Conservation (phyloP, 768 basidiomycete species). For the Leccinum sublutescens region DNA sequence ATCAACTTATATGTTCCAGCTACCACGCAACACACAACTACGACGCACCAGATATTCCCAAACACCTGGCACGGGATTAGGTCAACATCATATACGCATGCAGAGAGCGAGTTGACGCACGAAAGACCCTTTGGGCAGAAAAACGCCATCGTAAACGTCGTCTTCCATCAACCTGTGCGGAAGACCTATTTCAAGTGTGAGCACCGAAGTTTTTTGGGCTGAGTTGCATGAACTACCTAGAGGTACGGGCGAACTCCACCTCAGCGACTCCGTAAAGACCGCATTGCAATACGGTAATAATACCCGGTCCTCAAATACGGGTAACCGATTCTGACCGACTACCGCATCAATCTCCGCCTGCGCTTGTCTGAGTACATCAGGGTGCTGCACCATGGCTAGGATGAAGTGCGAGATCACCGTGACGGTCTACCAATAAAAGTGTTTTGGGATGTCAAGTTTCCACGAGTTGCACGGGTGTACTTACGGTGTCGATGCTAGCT, state of each 20-base stretch:
- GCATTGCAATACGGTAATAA: conserved; percentile 59
- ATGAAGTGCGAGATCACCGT: conserved; percentile 55
- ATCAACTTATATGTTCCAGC: neutral
- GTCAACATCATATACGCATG: neutral
- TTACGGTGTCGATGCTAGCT: conserved; percentile 63
- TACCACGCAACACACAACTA: neutral
- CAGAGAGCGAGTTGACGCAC: conserved; percentile 29
- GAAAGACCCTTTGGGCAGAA: conserved; percentile 62
- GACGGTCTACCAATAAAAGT: conserved; percentile 42
- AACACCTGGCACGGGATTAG: conserved; percentile 38
- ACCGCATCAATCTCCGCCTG: conserved; percentile 66
- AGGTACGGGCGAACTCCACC: conserved; percentile 60
- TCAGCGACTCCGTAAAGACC: conserved; percentile 51
- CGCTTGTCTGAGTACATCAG: conserved; percentile 53
- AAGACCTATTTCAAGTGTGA: conserved; percentile 40
- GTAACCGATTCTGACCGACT: conserved; percentile 45
- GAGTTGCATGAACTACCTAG: conserved; percentile 40
- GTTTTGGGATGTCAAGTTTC: neutral
- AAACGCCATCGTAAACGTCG: conserved; percentile 57
- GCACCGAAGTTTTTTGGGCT: neutral
- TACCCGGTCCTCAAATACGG: conserved; percentile 54
- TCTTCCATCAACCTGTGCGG: conserved; percentile 67
- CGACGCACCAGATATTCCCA: conserved; percentile 58
- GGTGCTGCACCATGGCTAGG: conserved; percentile 63
- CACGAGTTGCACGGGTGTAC: conserved; percentile 2